phyloP scores from a whole-genome alignment of 75 land plant species.

The Cunninghamia lanceolata region DNA sequence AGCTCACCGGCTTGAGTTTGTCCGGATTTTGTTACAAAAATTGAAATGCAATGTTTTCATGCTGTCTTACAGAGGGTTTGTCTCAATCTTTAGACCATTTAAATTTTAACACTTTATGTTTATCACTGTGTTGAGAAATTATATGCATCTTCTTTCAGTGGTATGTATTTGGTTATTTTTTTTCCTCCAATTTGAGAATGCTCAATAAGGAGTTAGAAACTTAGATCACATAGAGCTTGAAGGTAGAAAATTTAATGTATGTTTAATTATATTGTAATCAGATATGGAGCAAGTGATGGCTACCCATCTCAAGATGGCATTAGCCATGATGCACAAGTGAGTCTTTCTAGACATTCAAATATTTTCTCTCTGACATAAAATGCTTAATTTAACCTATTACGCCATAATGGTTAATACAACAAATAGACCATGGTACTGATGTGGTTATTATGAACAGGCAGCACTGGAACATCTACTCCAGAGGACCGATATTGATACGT shows the following conservation, averaged over 20 bases:
- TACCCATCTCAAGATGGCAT: conserved; percentile 93
- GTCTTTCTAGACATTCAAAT: not conserved
- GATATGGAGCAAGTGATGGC: conserved; percentile 98
- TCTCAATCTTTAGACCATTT: conserved; percentile 1
- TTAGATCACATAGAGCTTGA: not conserved
- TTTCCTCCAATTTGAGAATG: not conserved
- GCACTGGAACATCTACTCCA: conserved; percentile 85
- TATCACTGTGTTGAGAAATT: not conserved
- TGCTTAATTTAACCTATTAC: not conserved
- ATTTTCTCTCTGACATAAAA: conserved; percentile 2
- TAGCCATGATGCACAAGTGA: conserved; percentile 88
- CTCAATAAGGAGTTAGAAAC: conserved; percentile 1
- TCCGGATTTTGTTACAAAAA: conserved; percentile 74
- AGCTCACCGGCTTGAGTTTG: conserved; percentile 95
- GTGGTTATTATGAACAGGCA: conserved; percentile 46
- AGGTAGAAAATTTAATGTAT: not conserved
- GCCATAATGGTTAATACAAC: not conserved
- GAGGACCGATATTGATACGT: conserved; percentile 82
- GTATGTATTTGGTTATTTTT: not conserved
- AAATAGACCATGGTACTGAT: not conserved
- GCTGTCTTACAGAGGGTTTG: conserved; percentile 98
- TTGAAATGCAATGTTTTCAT: conserved; percentile 96
- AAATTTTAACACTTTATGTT: not conserved
- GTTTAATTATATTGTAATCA: conserved; percentile 17
- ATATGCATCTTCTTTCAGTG: not conserved